Conservation (phyloP, 306 rosid genomes). For the Cucumis hystrix region DNA sequence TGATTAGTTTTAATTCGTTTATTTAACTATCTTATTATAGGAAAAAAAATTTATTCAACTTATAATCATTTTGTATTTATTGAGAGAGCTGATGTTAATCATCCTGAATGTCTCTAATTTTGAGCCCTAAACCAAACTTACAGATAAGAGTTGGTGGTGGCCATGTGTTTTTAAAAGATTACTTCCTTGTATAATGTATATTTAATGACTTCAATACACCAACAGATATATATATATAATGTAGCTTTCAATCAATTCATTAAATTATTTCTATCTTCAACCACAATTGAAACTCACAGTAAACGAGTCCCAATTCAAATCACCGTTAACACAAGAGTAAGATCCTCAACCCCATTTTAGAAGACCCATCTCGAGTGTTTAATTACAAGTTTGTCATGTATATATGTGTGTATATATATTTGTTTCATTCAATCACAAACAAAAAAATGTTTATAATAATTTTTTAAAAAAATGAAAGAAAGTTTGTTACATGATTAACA, state of each 20-base stretch:
- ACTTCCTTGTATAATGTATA: background rate
- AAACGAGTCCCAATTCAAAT: background rate
- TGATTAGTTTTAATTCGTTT: background rate
- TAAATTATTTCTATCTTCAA: background rate
- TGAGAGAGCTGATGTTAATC: background rate
- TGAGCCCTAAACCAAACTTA: background rate
- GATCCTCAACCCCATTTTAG: too few species aligned
- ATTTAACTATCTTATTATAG: background rate
- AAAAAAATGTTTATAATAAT: too few species aligned
- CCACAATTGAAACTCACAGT: background rate
- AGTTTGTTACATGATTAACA: too few species aligned
- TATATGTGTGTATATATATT: too few species aligned
- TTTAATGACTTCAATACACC: background rate
- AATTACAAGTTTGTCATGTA: too few species aligned
- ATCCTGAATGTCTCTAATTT: background rate
- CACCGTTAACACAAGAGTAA: too few species aligned
- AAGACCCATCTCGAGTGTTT: too few species aligned
- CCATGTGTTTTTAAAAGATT: background rate
- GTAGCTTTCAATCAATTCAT: background rate
- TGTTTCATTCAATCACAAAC: too few species aligned
- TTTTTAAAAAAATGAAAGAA: too few species aligned
- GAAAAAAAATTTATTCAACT: background rate
- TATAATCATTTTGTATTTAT: background rate
- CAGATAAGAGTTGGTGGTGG: background rate
- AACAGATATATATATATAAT: too few species aligned